Evolutionary conservation across 495 filamentous ascomycete species (phyloP).

Genomic region (Penicillium antarcticum): DNA sequence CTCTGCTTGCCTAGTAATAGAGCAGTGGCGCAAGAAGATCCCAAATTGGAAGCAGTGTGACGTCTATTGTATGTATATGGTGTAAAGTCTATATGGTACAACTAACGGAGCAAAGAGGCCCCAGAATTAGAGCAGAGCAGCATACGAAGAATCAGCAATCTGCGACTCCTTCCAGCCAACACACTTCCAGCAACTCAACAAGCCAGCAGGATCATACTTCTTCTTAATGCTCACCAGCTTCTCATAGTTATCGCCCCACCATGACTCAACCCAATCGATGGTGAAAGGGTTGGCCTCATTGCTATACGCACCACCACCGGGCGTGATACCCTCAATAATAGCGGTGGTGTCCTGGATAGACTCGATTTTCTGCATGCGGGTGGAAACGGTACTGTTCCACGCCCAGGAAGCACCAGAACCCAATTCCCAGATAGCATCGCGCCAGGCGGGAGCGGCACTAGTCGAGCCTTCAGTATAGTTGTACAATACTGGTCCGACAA

Average conservation of each 20-base stretch:
- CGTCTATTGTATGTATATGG: too few species aligned
- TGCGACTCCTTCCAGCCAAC: slow-evolving; percentile 38
- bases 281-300: slow-evolving; percentile 49
- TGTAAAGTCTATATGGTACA: too few species aligned
- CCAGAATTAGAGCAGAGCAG: too few species aligned
- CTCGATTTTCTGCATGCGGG: slow-evolving; percentile 12
- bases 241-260: slow-evolving; percentile 43
- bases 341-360: slow-evolving; percentile 28
- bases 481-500: slow-evolving; percentile 28
- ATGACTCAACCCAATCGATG: slow-evolving; percentile 41
- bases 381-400: slow-evolving; percentile 31
- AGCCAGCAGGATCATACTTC: slow-evolving; percentile 32
- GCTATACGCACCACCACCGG: slow-evolving; percentile 40
- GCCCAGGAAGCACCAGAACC: slow-evolving; percentile 30
- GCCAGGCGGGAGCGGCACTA: slow-evolving; percentile 44
- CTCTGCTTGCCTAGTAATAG: too few species aligned
- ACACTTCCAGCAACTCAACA: slow-evolving; percentile 46
- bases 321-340: slow-evolving; percentile 37
- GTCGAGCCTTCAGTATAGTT: slow-evolving; percentile 28
- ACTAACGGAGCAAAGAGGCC: too few species aligned
- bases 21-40: too few species aligned
- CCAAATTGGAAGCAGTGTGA: too few species aligned
- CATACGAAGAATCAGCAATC: too few species aligned
- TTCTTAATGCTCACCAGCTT: too few species aligned
- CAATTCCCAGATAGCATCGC: slow-evolving; percentile 37